Evolutionary conservation across 2,329 filamentous ascomycete species (phyloP).

Genomic region (Fusarium staphyleae): DNA sequence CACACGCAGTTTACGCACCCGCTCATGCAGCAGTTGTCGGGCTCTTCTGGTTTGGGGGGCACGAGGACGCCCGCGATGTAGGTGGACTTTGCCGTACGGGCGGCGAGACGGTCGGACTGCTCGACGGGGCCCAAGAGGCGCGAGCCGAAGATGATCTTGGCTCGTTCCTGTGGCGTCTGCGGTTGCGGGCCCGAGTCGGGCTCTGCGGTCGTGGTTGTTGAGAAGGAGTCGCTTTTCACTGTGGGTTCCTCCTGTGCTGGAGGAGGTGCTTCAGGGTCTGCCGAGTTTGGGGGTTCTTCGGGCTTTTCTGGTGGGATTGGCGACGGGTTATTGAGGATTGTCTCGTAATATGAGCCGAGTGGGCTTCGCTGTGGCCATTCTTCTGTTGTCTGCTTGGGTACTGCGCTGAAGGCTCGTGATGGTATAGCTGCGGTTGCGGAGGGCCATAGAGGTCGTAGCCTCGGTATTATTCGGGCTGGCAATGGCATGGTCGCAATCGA

Average conservation of each 20-base stretch:
- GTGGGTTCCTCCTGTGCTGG: not conserved
- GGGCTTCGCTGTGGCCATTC: conserved; percentile 52
- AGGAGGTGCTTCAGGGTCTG: conserved; percentile 38
- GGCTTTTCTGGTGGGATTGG: conserved; percentile 52
- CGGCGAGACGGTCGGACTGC: conserved; percentile 65
- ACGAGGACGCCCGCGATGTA: conserved; percentile 81
- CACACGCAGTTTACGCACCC: conserved; percentile 98
- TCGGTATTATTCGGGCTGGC: conserved; percentile 42
- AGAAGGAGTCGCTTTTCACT: conserved; percentile 23
- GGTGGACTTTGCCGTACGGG: conserved; percentile 64
- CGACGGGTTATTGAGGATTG: conserved; percentile 58
- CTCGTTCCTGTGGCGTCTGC: conserved; percentile 59
- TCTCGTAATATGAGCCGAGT: conserved; percentile 65
- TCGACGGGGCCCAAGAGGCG: conserved; percentile 77
- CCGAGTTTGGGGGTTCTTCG: conserved; percentile 53
- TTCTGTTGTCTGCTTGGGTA: conserved; percentile 30
- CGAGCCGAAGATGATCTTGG: conserved; percentile 81
- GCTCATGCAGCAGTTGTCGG: conserved; percentile 99
- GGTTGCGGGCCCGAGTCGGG: conserved; percentile 5
- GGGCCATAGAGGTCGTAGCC: conserved; percentile 42
- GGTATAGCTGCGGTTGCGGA: conserved; percentile 23
- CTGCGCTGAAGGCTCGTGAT: conserved; percentile 41
- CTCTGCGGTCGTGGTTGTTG: conserved; percentile 28
- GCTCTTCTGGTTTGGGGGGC: conserved; percentile 84
- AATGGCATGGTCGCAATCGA: conserved; percentile 41